These are phyloP conservation scores for Penicillium rolfsii DNA, from an alignment of 2,329 filamentous ascomycete genomes.

Conservation along the genomic window DNA sequence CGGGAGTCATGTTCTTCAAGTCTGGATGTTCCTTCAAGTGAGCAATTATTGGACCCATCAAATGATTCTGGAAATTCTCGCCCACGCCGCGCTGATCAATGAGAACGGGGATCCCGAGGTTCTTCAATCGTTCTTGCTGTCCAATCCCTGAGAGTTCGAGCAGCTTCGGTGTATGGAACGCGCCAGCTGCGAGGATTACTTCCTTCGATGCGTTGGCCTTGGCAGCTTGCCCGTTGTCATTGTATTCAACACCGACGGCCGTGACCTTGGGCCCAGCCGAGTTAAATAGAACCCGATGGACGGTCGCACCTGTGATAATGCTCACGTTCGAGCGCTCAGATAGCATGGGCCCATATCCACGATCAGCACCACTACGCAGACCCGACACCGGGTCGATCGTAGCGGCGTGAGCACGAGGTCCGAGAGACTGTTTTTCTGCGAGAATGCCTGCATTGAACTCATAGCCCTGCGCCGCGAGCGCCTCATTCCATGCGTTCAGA, in stretches of 20 bases:
- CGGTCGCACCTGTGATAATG: constrained; percentile 18
- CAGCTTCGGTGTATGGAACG: constrained; percentile 49
- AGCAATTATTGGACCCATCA: constrained; percentile 22
- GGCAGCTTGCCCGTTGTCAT: neutral
- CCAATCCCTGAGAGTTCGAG: constrained; percentile 58
- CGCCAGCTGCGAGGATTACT: constrained; percentile 50
- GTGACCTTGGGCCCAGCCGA: neutral
- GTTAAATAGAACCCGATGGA: constrained; percentile 19
- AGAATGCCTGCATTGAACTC: constrained; percentile 11
- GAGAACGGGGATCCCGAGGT: constrained; percentile 46
- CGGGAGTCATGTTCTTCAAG: constrained; percentile 7
- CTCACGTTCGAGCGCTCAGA: constrained; percentile 17
- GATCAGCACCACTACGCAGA: constrained; percentile 23
- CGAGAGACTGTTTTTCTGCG: constrained; percentile 11
- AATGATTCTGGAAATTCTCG: constrained; percentile 39
- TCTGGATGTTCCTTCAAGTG: constrained; percentile 10
- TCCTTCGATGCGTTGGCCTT: constrained; percentile 34
- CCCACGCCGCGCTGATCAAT: constrained; percentile 56
- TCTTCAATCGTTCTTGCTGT: constrained; percentile 38
- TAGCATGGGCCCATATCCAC: constrained; percentile 11
- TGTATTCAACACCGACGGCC: constrained; percentile 14
- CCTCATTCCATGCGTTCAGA: constrained; percentile 21
- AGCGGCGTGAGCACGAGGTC: constrained; percentile 17
- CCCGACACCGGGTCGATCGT: constrained; percentile 22
- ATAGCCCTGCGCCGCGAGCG: constrained; percentile 18